These are phyloP conservation scores for Aureobasidium pullulans DNA, from an alignment of 2,329 filamentous ascomycete species.

Conservation along the genomic window DNA sequence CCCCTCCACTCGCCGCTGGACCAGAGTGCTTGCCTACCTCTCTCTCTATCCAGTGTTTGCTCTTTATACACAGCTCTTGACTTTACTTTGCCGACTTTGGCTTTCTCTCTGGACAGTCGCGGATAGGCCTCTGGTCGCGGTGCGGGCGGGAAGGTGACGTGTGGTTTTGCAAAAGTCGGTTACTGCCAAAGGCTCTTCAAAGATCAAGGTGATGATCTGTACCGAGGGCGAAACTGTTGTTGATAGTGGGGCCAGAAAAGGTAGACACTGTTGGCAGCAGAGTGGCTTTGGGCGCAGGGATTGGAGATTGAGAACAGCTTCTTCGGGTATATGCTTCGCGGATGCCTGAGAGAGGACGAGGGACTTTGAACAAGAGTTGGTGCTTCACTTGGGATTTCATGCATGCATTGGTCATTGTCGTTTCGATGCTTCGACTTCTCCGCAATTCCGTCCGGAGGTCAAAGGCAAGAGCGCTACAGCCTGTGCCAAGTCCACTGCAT, in stretches of 20 bases:
- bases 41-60: not conserved
- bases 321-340: not conserved
- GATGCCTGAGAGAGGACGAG: not conserved
- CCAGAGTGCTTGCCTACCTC: not conserved
- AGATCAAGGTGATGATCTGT: not conserved
- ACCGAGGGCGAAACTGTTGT: not conserved
- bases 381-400: not conserved
- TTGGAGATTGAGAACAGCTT: not conserved
- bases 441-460: not conserved
- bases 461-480: too few species aligned
- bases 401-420: not conserved
- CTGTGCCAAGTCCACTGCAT: too few species aligned
- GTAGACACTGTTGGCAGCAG: not conserved
- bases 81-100: not conserved
- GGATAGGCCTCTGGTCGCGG: not conserved
- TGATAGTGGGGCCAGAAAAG: not conserved
- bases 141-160: not conserved
- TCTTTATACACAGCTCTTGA: not conserved
- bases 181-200: not conserved
- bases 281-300: not conserved
- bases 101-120: not conserved
- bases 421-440: constrained; percentile 4
- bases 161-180: not conserved
- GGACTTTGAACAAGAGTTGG: not conserved
- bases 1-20: constrained; percentile 4